Conservation (phyloP, 2,329 filamentous ascomycete genomes). For the Aspergillus niger region DNA sequence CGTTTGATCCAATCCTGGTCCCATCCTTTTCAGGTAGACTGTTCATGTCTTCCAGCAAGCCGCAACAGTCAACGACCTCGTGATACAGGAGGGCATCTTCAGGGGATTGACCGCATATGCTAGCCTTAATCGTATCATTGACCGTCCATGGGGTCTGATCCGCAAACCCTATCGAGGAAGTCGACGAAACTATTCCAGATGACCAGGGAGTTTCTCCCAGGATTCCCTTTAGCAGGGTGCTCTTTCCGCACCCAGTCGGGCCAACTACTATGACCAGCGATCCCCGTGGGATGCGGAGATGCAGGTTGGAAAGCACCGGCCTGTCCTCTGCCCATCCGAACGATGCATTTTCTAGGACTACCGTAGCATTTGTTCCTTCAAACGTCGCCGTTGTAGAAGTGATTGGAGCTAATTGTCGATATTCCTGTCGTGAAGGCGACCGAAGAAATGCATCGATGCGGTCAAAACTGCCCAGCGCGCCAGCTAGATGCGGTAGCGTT, state of each 20-base stretch:
- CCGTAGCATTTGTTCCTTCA: background rate
- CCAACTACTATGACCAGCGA: constrained; percentile 38
- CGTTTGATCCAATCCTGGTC: background rate
- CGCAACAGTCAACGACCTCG: background rate
- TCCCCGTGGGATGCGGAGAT: background rate
- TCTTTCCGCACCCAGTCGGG: constrained; percentile 45
- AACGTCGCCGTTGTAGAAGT: background rate
- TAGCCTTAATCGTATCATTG: background rate
- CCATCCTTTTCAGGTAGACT: background rate
- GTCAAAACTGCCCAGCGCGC: background rate
- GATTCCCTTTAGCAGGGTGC: background rate
- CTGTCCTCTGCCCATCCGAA: background rate
- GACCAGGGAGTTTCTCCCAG: background rate
- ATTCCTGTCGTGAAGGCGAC: background rate
- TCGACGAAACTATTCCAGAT: background rate
- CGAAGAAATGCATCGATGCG: background rate
- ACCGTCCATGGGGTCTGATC: background rate
- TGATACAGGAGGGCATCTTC: background rate
- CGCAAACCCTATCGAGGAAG: background rate
- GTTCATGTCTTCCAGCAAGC: background rate
- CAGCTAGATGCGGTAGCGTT: background rate
- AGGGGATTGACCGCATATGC: background rate
- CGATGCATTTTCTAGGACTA: background rate
- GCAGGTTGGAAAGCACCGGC: background rate
- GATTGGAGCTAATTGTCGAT: background rate